phyloP scores from a whole-genome alignment of 495 filamentous ascomycete species.

The Penicillium lagena region DNA sequence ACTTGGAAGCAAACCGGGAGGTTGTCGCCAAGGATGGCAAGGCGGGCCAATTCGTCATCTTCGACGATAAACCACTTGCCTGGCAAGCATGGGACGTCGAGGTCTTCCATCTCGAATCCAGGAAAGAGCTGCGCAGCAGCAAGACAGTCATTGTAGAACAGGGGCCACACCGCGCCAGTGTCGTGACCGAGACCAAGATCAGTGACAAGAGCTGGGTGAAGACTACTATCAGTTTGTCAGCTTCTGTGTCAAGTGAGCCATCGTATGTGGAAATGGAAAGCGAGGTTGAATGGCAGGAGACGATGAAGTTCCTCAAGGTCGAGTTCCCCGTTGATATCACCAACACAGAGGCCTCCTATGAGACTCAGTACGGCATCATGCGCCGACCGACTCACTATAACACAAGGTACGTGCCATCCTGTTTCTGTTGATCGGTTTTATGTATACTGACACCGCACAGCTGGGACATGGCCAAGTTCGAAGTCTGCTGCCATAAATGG shows the following conservation, averaged over 20 bases:
- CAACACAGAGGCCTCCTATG: conserved; percentile 92
- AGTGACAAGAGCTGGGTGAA: conserved; percentile 82
- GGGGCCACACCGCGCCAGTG: conserved; percentile 67
- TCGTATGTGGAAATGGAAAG: conserved; percentile 71
- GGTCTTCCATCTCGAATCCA: conserved; percentile 86
- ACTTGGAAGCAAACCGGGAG: conserved; percentile 63
- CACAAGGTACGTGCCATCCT: conserved; percentile 46
- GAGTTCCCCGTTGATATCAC: conserved; percentile 93
- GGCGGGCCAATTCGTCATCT: conserved; percentile 89
- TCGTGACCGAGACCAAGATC: conserved; percentile 77
- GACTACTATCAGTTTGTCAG: conserved; percentile 75
- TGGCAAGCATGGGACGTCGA: conserved; percentile 99
- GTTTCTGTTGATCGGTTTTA: conserved; percentile 1
- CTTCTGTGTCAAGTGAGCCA: conserved; percentile 54
- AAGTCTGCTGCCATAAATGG: conserved; percentile 96
- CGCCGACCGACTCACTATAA: conserved; percentile 91
- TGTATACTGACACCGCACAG: conserved; percentile 25
- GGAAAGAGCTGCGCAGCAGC: conserved; percentile 61
- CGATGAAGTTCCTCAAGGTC: conserved; percentile 97
- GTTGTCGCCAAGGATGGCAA: conserved; percentile 71
- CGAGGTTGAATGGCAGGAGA: conserved; percentile 89
- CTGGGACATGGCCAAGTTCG: conserved; percentile 99
- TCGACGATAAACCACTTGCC: conserved; percentile 95
- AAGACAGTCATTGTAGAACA: conserved; percentile 65
- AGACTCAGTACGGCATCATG: conserved; percentile 88